Base-by-base conservation (phyloP, 345 rosid species). In the Brassica juncea region DNA sequence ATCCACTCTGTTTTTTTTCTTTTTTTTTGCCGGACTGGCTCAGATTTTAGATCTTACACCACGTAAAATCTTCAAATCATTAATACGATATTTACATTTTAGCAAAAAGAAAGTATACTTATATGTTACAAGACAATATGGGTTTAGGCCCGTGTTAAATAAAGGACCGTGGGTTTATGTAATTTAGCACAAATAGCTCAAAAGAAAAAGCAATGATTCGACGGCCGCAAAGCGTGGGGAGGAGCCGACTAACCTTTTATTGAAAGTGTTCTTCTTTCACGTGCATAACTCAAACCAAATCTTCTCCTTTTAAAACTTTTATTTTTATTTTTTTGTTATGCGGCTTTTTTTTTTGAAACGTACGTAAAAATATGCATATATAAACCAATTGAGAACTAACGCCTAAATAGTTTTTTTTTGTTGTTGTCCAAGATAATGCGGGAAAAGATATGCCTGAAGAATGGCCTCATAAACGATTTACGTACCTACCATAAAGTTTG, bases 161-260 rank as follows among this genome's bases (percentile, higher is more conserved):
- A 32, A 19, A 19, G 57, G 16, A 47, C 55, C 4, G 37, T 76
- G 80, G 74, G 11, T 10, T 49, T 39, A 57, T 14, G 35, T 65
- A 54, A 34, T 1, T 68, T 28, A 69, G 70, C 64, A 61, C 57
- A 49, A 70, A 57, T 28, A 76, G 15, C 6, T 76, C 3, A 64
- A 39, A 78, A 42, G 39, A 68, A 73, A 59, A 79, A 78, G 70
- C 66, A 73, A 74, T 79, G 78, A 79, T 74, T 79, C 74, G 78
- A 79, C 78, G 82, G 82, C 78, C 82, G 82, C 66, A 79, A 79
- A 73, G 82, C 65, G 70, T 79, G 57, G 58, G 6, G 65, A 68
- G 57, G 74, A 68, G 66, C 66, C 78, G 70, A 31, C 65, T 49
- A 73, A 73, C 78, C 54, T 68, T 61, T 79, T 34, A 35, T 37